Evolutionary conservation across 768 basidiomycete species (phyloP).

Genomic region (Tricholoma saponaceum): DNA sequence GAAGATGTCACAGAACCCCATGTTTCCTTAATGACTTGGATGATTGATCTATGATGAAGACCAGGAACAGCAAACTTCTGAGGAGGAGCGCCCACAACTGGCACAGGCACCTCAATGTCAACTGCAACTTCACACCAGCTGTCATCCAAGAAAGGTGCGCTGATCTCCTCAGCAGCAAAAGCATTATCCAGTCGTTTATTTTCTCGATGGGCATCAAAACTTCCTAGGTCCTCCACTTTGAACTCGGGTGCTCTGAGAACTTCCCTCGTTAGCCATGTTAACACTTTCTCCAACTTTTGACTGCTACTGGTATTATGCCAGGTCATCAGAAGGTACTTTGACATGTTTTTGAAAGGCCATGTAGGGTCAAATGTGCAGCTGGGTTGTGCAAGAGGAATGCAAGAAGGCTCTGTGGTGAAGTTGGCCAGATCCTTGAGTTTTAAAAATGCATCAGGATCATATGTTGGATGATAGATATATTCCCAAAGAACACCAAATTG

Average conservation of each 20-base stretch:
- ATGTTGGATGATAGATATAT: not conserved
- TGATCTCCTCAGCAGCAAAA: not conserved
- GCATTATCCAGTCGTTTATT: slow-evolving; percentile 10
- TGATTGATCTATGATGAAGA: slow-evolving; percentile 18
- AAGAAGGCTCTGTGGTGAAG: not conserved
- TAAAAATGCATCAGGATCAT: not conserved
- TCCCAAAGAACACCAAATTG: not conserved
- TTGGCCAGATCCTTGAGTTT: not conserved
- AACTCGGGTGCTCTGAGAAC: slow-evolving; percentile 5
- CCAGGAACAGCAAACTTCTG: slow-evolving; percentile 20
- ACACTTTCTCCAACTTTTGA: not conserved
- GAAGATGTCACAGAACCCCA: slow-evolving; percentile 5
- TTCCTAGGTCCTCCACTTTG: slow-evolving; percentile 5
- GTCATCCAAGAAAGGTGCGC: slow-evolving; percentile 1
- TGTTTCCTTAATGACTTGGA: slow-evolving; percentile 17
- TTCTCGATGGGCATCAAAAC: slow-evolving; percentile 10
- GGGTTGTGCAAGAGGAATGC: not conserved
- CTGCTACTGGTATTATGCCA: not conserved
- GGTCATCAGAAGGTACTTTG: not conserved
- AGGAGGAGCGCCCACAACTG: slow-evolving; percentile 5
- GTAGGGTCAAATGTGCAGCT: not conserved
- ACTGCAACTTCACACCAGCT: slow-evolving; percentile 11
- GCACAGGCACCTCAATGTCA: slow-evolving; percentile 12
- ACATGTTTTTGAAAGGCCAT: not conserved
- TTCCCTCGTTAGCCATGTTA: not conserved